Conservation (phyloP, 2,329 filamentous ascomycete species). For the Ophiostoma ulmi region DNA sequence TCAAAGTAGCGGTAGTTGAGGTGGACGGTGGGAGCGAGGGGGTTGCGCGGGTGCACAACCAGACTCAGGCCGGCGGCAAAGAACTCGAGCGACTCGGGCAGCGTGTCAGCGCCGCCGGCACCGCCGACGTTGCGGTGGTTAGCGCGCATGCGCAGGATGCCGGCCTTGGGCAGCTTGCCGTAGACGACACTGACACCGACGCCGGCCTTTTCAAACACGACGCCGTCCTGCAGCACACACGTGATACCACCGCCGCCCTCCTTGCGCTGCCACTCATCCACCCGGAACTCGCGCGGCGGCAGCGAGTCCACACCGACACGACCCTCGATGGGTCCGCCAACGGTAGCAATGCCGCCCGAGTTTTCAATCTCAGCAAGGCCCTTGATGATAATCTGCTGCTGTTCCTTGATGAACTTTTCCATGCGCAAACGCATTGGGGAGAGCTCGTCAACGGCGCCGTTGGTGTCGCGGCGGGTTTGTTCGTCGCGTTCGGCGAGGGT, state of each 20-base stretch:
- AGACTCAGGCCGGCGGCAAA: constrained; percentile 91
- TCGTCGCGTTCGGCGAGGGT: constrained; percentile 82
- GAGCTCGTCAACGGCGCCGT: constrained; percentile 57
- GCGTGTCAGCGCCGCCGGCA: constrained; percentile 43
- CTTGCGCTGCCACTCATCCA: constrained; percentile 81
- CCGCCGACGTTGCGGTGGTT: constrained; percentile 83
- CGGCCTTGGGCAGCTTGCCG: constrained; percentile 77
- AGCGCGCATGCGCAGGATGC: constrained; percentile 86
- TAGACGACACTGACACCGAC: constrained; percentile 96
- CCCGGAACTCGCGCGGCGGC: constrained; percentile 51
- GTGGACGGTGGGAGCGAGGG: constrained; percentile 95
- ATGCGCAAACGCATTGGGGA: constrained; percentile 97
- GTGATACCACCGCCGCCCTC: constrained; percentile 90
- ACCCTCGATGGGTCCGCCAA: constrained; percentile 23
- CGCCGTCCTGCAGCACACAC: constrained; percentile 90
- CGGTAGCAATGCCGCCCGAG: constrained; percentile 23
- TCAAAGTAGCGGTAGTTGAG: constrained; percentile 99
- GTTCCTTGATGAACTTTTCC: constrained; percentile 91
- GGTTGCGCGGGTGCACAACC: constrained; percentile 89
- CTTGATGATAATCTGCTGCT: constrained; percentile 81
- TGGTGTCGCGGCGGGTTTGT: constrained; percentile 70
- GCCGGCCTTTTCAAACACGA: constrained; percentile 95
- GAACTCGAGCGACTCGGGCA: constrained; percentile 78
- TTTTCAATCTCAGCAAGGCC: constrained; percentile 65
- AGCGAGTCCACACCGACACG: constrained; percentile 44